Percentiles rank a stretch among this genome's conserved stretches.
These are phyloP conservation scores for Fusarium equiseti DNA, from an alignment of 2,329 filamentous ascomycete species.

Conservation along the genomic window DNA sequence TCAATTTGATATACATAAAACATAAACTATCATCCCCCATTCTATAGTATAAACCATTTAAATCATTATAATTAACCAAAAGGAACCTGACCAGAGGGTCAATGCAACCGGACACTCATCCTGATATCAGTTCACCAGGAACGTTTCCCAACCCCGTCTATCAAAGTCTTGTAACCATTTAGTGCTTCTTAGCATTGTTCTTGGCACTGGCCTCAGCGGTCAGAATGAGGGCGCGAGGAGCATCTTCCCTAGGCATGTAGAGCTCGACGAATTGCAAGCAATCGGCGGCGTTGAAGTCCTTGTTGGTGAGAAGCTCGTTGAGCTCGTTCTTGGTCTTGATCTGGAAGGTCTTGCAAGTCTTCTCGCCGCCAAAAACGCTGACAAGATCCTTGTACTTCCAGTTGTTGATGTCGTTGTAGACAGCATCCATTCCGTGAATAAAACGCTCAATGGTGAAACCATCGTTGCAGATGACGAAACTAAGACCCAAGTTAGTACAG, in stretches of 20 bases:
- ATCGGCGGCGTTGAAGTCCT: conserved; percentile 70
- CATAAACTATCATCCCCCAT: conserved; percentile 14
- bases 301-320: conserved; percentile 71
- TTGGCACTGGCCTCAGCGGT: conserved; percentile 78
- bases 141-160: conserved; percentile 22
- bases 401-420: conserved; percentile 82
- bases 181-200: conserved; percentile 67
- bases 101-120: conserved; percentile 12
- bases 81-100: conserved; percentile 11
- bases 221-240: conserved; percentile 75
- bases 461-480: conserved; percentile 87
- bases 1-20: conserved; percentile 37
- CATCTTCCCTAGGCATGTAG: conserved; percentile 83
- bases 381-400: conserved; percentile 81
- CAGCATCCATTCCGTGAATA: conserved; percentile 84
- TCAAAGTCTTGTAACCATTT: conserved; percentile 19
- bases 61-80: conserved; percentile 41
- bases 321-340: conserved; percentile 78
- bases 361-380: conserved; percentile 74
- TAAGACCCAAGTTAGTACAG: conserved; percentile 49
- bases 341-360: conserved; percentile 71
- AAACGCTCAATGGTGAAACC: conserved; percentile 91
- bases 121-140: conserved; percentile 31
- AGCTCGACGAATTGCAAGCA: conserved; percentile 81
- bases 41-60: conserved; percentile 39